Percentiles rank a stretch among this genome's conserved stretches.
These are phyloP conservation scores for Chaetomium olivaceum DNA, from an alignment of 2,329 filamentous ascomycete species.

Conservation along the genomic window DNA sequence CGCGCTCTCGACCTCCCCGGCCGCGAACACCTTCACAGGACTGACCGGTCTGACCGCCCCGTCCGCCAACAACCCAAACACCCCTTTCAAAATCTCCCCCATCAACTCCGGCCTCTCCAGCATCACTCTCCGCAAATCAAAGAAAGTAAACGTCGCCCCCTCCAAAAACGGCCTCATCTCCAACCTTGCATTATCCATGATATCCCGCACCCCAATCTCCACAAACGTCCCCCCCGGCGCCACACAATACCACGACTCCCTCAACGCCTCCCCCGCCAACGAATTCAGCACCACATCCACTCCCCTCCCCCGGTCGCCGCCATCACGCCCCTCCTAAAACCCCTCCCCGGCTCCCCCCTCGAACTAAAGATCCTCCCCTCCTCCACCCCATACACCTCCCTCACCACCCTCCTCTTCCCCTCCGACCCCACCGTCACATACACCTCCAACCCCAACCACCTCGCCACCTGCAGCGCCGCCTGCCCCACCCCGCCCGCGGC, in stretches of 20 bases:
- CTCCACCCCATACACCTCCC: background rate
- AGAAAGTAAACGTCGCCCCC: slow-evolving; percentile 16
- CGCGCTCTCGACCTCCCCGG: slow-evolving; percentile 29
- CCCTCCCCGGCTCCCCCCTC: slow-evolving; percentile 28
- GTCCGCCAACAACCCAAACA: background rate
- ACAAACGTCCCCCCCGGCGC: slow-evolving; percentile 21
- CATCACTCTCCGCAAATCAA: background rate
- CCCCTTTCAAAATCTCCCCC: background rate
- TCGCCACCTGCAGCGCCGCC: background rate
- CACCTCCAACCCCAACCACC: background rate
- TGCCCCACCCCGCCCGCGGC: slow-evolving; percentile 2
- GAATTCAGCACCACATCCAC: slow-evolving; percentile 46
- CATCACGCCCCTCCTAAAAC: slow-evolving; percentile 38
- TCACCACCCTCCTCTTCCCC: background rate
- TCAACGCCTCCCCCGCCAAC: slow-evolving; percentile 44
- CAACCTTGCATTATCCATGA: slow-evolving; percentile 8
- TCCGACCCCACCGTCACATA: slow-evolving; percentile 1
- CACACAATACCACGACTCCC: slow-evolving; percentile 46
- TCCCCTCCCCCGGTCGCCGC: slow-evolving; percentile 36
- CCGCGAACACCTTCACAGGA: slow-evolving; percentile 31
- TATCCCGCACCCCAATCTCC: slow-evolving; percentile 25
- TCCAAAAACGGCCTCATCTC: slow-evolving; percentile 20
- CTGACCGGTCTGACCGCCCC: slow-evolving; percentile 22
- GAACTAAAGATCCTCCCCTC: slow-evolving; percentile 22
- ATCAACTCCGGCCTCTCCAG: background rate